Percentiles rank a stretch among this genome's conserved stretches.
These are phyloP conservation scores for Talaromyces amestolkiae DNA, from an alignment of 2,329 filamentous ascomycete genomes.

Conservation along the genomic window DNA sequence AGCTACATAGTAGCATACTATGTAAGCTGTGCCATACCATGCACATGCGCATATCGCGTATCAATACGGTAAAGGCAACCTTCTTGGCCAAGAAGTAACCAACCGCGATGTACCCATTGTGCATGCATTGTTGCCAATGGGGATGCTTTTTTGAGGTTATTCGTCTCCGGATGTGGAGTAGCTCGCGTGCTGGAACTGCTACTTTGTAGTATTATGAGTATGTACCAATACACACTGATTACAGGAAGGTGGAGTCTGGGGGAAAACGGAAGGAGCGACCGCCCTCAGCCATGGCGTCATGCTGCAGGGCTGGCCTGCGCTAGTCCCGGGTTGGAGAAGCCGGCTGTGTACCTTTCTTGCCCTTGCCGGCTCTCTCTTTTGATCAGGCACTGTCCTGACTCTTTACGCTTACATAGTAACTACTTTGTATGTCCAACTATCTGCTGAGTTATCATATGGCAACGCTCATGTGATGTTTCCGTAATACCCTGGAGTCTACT, in stretches of 20 bases:
- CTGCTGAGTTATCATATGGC: not conserved
- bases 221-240: not conserved
- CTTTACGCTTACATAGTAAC: not conserved
- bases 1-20: not conserved
- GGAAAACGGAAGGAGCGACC: conserved; percentile 5
- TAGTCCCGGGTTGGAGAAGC: conserved; percentile 18
- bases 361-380: not conserved
- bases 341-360: not conserved
- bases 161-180: conserved; percentile 17
- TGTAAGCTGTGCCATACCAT: not conserved
- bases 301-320: not conserved
- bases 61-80: not conserved
- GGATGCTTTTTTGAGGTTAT: not conserved
- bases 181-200: conserved; percentile 12
- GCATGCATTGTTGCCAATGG: conserved; percentile 2
- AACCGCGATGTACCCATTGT: not conserved
- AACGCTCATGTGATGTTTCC: not conserved
- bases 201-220: not conserved
- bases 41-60: not conserved
- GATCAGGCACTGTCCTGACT: not conserved
- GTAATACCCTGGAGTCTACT: not conserved
- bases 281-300: conserved; percentile 16
- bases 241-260: conserved; percentile 10
- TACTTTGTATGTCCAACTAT: too few relatives aligned
- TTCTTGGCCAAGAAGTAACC: not conserved